Evolutionary conservation across 768 basidiomycete genomes (phyloP).

Genomic region (Russula emetica): DNA sequence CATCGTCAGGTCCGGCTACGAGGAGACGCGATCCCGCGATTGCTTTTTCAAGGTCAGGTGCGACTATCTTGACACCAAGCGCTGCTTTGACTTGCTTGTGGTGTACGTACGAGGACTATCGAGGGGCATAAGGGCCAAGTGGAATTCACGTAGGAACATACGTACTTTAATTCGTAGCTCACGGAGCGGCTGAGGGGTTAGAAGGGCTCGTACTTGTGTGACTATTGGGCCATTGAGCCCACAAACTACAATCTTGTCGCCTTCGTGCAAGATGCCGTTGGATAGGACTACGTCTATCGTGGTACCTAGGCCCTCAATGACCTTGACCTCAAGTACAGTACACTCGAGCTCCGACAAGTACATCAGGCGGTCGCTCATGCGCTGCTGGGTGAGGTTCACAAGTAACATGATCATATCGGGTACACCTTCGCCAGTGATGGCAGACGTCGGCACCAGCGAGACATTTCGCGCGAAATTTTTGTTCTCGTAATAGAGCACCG

Average conservation of each 20-base stretch:
- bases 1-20: constrained; percentile 91
- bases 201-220: constrained; percentile 86
- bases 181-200: constrained; percentile 94
- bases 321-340: constrained; percentile 98
- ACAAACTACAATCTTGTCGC: constrained; percentile 92
- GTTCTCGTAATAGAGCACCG: constrained; percentile 96
- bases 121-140: constrained; percentile 11
- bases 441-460: constrained; percentile 95
- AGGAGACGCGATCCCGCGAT: constrained; percentile 95
- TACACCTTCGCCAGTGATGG: constrained; percentile 95
- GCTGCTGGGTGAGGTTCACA: constrained; percentile 93
- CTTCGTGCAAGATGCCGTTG: constrained; percentile 87
- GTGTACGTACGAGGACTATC: constrained; percentile 90
- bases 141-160: constrained; percentile 9
- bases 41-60: constrained; percentile 94
- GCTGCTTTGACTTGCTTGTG: constrained; percentile 97
- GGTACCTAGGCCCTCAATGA: constrained; percentile 95
- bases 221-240: constrained; percentile 97
- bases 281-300: constrained; percentile 96
- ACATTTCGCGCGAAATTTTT: constrained; percentile 91
- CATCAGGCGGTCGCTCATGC: constrained; percentile 97
- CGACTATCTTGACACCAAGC: constrained; percentile 91
- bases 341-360: constrained; percentile 96
- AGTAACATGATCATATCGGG: constrained; percentile 99
- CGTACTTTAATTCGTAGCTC: constrained; percentile 92